Conservation (phyloP, 2,329 filamentous ascomycete species). For the Aspergillus thermomutatus region DNA sequence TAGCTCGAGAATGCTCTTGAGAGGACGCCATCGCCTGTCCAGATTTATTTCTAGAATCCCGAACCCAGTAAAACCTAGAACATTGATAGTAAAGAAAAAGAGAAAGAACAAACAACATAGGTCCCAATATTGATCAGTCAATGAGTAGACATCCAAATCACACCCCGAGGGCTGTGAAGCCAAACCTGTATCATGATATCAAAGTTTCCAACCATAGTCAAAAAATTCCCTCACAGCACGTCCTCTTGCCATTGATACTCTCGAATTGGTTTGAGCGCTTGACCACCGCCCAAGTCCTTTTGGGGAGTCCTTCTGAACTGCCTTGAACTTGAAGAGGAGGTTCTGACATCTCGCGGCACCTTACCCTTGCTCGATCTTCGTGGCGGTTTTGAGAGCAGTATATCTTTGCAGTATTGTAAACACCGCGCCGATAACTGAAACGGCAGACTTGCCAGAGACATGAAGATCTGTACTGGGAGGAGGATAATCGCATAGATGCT, state of each 20-base stretch:
- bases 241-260: constrained; percentile 1
- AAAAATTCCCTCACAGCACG: background rate
- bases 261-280: constrained; percentile 4
- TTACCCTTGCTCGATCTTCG: constrained; percentile 22
- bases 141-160: background rate
- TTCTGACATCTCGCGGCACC: constrained; percentile 6
- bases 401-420: constrained; percentile 10
- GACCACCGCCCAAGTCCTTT: background rate
- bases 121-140: background rate
- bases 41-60: background rate
- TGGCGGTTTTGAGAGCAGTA: constrained; percentile 1
- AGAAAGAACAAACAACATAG: background rate
- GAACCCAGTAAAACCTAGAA: background rate
- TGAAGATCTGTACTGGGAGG: constrained; percentile 32
- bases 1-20: background rate
- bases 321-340: background rate
- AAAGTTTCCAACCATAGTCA: background rate
- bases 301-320: constrained; percentile 7
- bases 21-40: background rate
- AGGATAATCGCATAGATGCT: constrained; percentile 35
- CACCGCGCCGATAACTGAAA: constrained; percentile 20
- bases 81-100: too few relatives aligned
- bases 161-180: background rate
- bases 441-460: constrained; percentile 31
- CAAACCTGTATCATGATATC: background rate